Evolutionary conservation across 2,329 filamentous ascomycete genomes (phyloP).

Genomic region (Sporothrix brunneoviolacea): DNA sequence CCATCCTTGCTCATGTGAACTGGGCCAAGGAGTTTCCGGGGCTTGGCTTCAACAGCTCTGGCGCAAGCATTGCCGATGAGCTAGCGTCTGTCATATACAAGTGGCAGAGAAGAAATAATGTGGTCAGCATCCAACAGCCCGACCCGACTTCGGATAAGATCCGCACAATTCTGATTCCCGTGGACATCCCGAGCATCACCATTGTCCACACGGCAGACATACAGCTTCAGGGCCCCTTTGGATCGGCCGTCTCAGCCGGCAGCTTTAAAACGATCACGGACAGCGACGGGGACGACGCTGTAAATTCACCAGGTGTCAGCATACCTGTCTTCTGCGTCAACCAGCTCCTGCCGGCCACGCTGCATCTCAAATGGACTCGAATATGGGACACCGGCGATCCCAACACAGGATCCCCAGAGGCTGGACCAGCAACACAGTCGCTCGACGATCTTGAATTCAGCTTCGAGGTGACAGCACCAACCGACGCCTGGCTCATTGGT

Average conservation of each 20-base stretch:
- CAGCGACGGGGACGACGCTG: neutral
- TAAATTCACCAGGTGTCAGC: no score
- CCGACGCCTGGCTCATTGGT: slow-evolving; percentile 78
- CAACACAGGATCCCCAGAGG: no score
- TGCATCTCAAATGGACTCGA: slow-evolving; percentile 57
- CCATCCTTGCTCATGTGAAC: slow-evolving; percentile 36
- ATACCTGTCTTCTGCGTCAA: slow-evolving; percentile 49
- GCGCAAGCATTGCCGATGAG: slow-evolving; percentile 20
- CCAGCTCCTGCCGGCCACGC: slow-evolving; percentile 56
- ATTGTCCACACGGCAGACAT: slow-evolving; percentile 77
- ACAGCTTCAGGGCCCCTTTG: slow-evolving; percentile 37
- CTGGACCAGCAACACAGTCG: slow-evolving; percentile 17
- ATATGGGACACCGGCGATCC: slow-evolving; percentile 48
- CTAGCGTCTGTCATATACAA: slow-evolving; percentile 30
- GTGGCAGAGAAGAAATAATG: slow-evolving; percentile 32
- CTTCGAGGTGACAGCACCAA: slow-evolving; percentile 70
- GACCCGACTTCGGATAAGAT: slow-evolving; percentile 32
- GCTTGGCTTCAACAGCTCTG: slow-evolving; percentile 28
- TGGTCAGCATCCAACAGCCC: slow-evolving; percentile 25
- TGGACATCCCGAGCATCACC: slow-evolving; percentile 78
- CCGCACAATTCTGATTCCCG: slow-evolving; percentile 73
- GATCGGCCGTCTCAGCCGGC: slow-evolving; percentile 21
- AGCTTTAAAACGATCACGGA: slow-evolving; percentile 17
- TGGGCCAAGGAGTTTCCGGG: slow-evolving; percentile 47
- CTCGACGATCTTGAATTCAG: slow-evolving; percentile 61